Base-by-base conservation (phyloP, 2,329 filamentous ascomycete genomes). In the Aplosporella prunicola region DNA sequence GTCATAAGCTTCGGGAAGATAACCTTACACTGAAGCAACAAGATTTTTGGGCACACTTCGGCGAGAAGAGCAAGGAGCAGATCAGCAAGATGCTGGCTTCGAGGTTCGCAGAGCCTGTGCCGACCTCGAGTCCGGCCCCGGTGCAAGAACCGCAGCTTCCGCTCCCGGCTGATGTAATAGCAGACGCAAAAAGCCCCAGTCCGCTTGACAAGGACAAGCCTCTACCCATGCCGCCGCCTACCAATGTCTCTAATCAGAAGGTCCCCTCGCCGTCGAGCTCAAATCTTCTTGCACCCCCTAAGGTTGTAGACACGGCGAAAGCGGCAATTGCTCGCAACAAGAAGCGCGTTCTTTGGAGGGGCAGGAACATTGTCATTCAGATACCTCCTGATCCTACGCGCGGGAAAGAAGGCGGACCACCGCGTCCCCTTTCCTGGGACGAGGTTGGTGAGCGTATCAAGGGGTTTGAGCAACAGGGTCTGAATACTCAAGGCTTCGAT, bases 381-480 rank as follows among this genome's bases (percentile, higher is more conserved):
- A 62, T 69, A 27, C 63, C 65, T 1, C 53, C 53, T 18, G 53
- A 65, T 30, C 57, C 64, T 32, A 61, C 60, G 7, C 40, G 58
- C 41, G 58, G 58, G n/a, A 58, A 51, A 8, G 58, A 60, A 11
- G 58, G 60, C 14, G 64, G 61, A 33, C 53, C 62, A 6, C 57
- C 58, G 15, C 59, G 53, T 40, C 66, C 66, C 5, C 56, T 68
- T 53, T 61, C 51, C 39, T 43, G 68, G 23, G 58, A 67, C 13
- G 74, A 80, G 34, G 72, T 79, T 4, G 56, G 71, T 20, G 63
- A 69, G 8, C 83, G 82, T 65, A 63, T 84, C 45, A 66, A 66
- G 32, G 71, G 71, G 4, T 85, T 82, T 71, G 68, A 81, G 52
- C 67, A 80, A 47, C 63, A 79, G 23, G 83, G 83, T 8, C 87